Evolutionary conservation across 768 basidiomycete genomes (phyloP).

Genomic region (Scleroderma citrinum): DNA sequence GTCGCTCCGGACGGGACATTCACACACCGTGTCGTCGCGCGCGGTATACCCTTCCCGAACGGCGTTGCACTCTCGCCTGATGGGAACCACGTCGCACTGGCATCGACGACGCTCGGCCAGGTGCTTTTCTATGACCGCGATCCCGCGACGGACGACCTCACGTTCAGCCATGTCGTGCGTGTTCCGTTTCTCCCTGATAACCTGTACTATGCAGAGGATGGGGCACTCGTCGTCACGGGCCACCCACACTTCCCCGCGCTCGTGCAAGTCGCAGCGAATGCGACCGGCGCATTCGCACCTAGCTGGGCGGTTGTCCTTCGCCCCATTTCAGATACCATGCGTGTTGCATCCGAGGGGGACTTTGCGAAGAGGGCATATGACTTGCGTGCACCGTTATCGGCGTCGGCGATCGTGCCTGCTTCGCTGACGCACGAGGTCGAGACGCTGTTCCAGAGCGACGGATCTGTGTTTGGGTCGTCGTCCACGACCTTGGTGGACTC

Average conservation of each 20-base stretch:
- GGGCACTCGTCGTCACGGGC: conserved; percentile 52
- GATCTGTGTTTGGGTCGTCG: conserved; percentile 51
- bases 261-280: conserved; percentile 38
- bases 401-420: conserved; percentile 34
- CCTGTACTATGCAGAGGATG: conserved; percentile 43
- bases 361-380: conserved; percentile 29
- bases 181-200: conserved; percentile 65
- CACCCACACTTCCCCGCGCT: conserved; percentile 61
- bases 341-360: neutral
- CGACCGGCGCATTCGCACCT: conserved; percentile 35
- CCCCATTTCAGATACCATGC: conserved; percentile 9
- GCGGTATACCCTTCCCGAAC: conserved; percentile 61
- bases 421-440: conserved; percentile 37
- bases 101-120: conserved; percentile 42
- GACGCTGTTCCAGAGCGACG: conserved; percentile 72
- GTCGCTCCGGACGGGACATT: conserved; percentile 31
- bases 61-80: conserved; percentile 56
- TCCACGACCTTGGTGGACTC: conserved; percentile 49
- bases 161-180: conserved; percentile 31
- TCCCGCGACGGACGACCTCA: conserved; percentile 38
- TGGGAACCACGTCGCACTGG: conserved; percentile 48
- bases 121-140: conserved; percentile 51
- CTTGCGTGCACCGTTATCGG: conserved; percentile 42
- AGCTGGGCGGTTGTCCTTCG: conserved; percentile 56
- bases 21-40: conserved; percentile 35